Evolutionary conservation across 768 basidiomycete genomes (phyloP), one percentile per base, ranked within the genome.

Genomic region (Candolleomyces aberdarensis): DNA sequence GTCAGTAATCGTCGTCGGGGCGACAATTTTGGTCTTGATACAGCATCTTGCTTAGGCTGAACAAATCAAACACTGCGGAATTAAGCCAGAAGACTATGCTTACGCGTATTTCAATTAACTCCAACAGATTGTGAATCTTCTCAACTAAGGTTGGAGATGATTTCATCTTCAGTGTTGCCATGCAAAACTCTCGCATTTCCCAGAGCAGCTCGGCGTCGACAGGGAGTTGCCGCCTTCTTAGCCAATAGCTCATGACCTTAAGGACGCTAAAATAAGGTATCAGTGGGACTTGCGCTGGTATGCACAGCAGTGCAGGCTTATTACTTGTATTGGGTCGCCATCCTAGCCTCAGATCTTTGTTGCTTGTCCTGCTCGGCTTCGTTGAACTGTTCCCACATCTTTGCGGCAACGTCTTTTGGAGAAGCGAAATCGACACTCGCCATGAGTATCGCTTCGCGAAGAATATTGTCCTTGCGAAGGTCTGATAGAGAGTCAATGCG

Each of bases 341-440:
- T 69, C 22, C 72, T 70, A 36, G 71, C 65, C 62, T 71, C 71
- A 15, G 70, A 66, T 40, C 69, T 62, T 14, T 56, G 60, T 9
- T 50, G 60, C 36, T n/a, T 59, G 39, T 62, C 66, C 52, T 14
- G 20, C 58, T 74, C 72, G 32, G 71, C 71, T 19, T 77, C 73
- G 36, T 75, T 63, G 64, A 79, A 82, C 13, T 73, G 78, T 40
- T 71, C 73, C 50, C 71, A 62, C n/a, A 83, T 61, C 19, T 75
- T 65, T 5, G 59, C 62, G 60, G 81, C 77, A 14, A 83, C 62
- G 31, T 73, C 75, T 52, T 78, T 75, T 3, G 76, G 68, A 5
- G 76, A 76, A 1, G 77, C 74, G 62, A 81, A 83, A 44, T 78
- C 76, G 19, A 70, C 66, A 65, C 72, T 82, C 10, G 75, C 76